Evolutionary conservation across 805 yeast genomes (phyloP), one percentile per base, ranked within the genome.

Genomic region (Metschnikowia koreensis): DNA sequence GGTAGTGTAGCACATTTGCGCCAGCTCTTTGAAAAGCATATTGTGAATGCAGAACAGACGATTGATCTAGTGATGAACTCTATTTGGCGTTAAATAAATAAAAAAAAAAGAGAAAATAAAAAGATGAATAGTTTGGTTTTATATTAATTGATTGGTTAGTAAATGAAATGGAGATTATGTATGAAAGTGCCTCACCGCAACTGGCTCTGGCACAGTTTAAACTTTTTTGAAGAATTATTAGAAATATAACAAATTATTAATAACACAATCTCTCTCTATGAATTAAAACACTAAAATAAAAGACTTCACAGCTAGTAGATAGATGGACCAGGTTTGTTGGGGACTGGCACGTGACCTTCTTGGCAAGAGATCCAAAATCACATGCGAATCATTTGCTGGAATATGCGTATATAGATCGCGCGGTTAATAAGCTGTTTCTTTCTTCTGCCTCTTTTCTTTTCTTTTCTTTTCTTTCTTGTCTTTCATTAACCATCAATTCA

Each of bases 1-100:
- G 39, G 12, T 9, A 17, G 36, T 22, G n/a, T 48, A 13, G 28
- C 43, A 7, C 39, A 41, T 9, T 36, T 42, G 38, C 37, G 51
- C 8, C 37, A 16, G 38, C 36, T 15, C 22, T 42, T 47, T 15
- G 51, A 47, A 38, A 47, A 33, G n/a, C 38, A 42, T 31, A 41
- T 47, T 1, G 16, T 29, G 2, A 45, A 41, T 26, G 46, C 51
- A 13, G 51, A 47, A 13, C 6, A 22, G 13, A 36, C 33, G 6
- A 47, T 41, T 10, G 12, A 26, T 2, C 12, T 41, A 6, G 22
- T 47, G 51, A 29, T 47, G 43, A 42, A 12, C 13, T 3, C 34
- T 31, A 12, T 31, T 31, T 31, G 34, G 34, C 10, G 13, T 3
- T 31, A 6, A 31, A 31, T 2, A 9, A 31, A 31, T 2, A 31